Evolutionary conservation across 108 stramenopile species (phyloP), one percentile per base, ranked within the genome.

Genomic region (Skeletonema costatum): DNA sequence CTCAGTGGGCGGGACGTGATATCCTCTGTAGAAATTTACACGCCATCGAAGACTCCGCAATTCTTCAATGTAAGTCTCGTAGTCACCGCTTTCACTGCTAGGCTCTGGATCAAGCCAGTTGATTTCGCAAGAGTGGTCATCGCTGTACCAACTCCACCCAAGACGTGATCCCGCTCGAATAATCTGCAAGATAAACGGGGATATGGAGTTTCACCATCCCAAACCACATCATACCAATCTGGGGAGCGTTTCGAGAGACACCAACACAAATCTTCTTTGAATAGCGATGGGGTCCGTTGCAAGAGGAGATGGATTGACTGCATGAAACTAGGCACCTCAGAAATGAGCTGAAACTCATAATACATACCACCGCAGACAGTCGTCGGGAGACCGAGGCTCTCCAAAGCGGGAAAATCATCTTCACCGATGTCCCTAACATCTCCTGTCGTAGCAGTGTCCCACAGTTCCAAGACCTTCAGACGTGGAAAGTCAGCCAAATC

Each of bases 401-500:
- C 63, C 3, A 64, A 7, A 4, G 33, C 17, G 38, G 7, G 63
- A 32, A 64, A 64, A 64, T 64, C 16, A 5, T 16, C 2, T 10
- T 6, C 63, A n/a, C 63, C 3, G 8, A 64, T 64, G 41, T 19
- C 38, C 14, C 44, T 3, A 46, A 64, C 17, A 64, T 69, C 68
- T 62, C 58, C 68, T 9, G 12, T 19, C 1, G 60, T 59, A 0
- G 60, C 60, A 31, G 12, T 11, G 60, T 1, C 16, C 17, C 21
- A 3, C 25, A 68, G 21, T 1, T 68, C 50, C 50, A 68, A 68
- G 46, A 25, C 44, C n/a, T 31, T 68, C n/a, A 68, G 67, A 48
- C 5, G 0, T 32, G 67, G 67, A 68, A 68, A 68, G 56, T 68
- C 67, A 6, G 67, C 67, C 6, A 68, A n/a, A 68, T 59, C 67